A percentile compares a stretch with the other conserved stretches of the same genome.
Evolutionary conservation across 306 rosid species (phyloP).

Genomic region (Nissolia schottii): DNA sequence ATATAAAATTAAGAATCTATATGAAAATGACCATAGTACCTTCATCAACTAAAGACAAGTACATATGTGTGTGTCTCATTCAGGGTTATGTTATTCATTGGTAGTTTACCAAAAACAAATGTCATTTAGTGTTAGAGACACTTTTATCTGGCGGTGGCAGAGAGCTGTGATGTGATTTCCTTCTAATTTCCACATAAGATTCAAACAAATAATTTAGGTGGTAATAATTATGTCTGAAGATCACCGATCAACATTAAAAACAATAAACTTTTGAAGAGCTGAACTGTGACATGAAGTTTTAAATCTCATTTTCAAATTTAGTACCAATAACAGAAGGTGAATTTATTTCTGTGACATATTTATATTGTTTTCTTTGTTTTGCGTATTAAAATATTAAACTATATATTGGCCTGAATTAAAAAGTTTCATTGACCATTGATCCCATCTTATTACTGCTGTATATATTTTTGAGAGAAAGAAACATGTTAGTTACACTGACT

Average conservation of each 20-base stretch:
- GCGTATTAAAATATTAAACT: neutral
- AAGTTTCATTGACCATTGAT: neutral
- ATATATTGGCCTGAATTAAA: neutral
- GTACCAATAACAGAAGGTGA: neutral
- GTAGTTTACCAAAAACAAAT: neutral
- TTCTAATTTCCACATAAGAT: neutral
- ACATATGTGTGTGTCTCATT: neutral
- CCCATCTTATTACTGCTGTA: no score
- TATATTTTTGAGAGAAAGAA: no score
- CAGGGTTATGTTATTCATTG: neutral
- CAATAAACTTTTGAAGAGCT: neutral
- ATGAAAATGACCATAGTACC: slow-evolving; percentile 27
- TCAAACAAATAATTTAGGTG: neutral
- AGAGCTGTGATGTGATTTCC: neutral
- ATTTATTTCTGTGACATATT: neutral
- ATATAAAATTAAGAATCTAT: no score
- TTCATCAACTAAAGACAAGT: neutral
- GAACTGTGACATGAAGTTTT: neutral
- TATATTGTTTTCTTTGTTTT: neutral
- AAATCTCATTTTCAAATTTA: neutral
- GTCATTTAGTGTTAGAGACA: neutral
- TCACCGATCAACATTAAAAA: neutral
- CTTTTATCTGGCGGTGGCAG: neutral
- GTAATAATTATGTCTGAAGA: neutral
- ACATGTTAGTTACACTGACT: no score